Evolutionary conservation across 768 basidiomycete species (phyloP), one percentile per base, ranked within the genome.

Genomic region (Imleria badia): DNA sequence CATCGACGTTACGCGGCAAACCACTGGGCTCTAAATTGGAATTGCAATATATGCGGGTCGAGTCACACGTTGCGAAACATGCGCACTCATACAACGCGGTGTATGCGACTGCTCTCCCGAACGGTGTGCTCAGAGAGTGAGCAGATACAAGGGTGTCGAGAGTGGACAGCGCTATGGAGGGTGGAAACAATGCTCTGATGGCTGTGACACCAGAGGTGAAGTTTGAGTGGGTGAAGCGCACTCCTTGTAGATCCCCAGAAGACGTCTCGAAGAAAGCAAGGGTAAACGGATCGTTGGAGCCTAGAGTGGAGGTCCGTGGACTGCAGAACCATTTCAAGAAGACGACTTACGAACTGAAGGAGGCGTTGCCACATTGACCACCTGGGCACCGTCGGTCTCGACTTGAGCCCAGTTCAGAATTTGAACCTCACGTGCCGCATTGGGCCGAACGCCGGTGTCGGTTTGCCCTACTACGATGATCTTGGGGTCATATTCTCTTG

Each of bases 201-300:
- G 88, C 89, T 0, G 91, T 84, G n/a, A 94, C 87, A 33, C 91
- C 94, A 5, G 94, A 91, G 3, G 92, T 95, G 54, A 96, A 66
- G 59, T 93, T 94, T 68, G 89, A 80, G 67, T 94, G 91, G 0
- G 91, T 91, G 31, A 94, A 72, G 55, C 85, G 84, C 9, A 80
- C 81, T 22, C 81, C 86, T 52, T 80, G 81, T 9, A 87, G 66
- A 36, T 78, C 74, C 33, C 86, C 81, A 19, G 76, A 72, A 19
- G 77, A 62, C 2, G 77, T 75, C 60, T 78, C 73, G 60, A 79
- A 86, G 77, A 86, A 89, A 1, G 85, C 79, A 6, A 89, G 77
- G 3, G 86, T 85, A 64, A 86, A 87, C 6, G 88, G 75, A 58
- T 90, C 85, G 46, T 69, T 72, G 3, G 85, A 76, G 42, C 55